Conservation (phyloP, 371 early-diverging fungal genomes). For the Mortierella sp. region DNA sequence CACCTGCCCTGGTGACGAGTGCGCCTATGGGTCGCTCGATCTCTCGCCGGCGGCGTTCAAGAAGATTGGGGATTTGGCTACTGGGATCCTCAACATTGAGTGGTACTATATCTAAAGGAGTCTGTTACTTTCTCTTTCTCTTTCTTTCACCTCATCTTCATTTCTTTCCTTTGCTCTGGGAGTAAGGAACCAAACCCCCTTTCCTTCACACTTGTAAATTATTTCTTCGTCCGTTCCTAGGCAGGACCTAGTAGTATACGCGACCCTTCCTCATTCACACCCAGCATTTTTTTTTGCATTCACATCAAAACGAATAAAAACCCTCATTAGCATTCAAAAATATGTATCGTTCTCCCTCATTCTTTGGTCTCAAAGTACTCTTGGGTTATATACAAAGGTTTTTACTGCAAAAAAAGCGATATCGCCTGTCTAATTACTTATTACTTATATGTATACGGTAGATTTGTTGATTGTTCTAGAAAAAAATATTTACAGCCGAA, state of each 20-base stretch:
- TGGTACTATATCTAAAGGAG: conserved; percentile 43
- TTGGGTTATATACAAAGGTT: too few species aligned
- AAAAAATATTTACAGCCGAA: neutral
- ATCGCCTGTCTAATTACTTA: too few species aligned
- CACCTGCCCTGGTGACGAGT: conserved; percentile 50
- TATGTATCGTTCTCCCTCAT: too few species aligned
- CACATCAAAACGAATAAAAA: neutral
- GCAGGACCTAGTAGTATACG: neutral
- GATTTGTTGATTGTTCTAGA: too few species aligned
- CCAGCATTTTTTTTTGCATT: neutral
- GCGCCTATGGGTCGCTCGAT: conserved; percentile 44
- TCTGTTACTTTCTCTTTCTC: neutral
- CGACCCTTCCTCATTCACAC: neutral
- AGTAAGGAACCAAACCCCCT: neutral
- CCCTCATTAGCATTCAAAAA: neutral
- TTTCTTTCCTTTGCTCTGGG: neutral
- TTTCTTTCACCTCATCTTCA: neutral
- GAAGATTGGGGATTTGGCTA: conserved; percentile 21
- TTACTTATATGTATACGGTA: too few species aligned
- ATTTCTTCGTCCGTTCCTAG: neutral
- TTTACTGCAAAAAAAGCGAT: too few species aligned
- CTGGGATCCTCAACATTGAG: conserved; percentile 44
- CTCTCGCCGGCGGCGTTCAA: conserved; percentile 49
- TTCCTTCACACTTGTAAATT: neutral
- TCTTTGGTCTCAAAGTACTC: too few species aligned